Evolutionary conservation across 371 early-diverging fungal genomes (phyloP), one percentile per base, ranked within the genome.

Genomic region (Cokeromyces recurvatus): DNA sequence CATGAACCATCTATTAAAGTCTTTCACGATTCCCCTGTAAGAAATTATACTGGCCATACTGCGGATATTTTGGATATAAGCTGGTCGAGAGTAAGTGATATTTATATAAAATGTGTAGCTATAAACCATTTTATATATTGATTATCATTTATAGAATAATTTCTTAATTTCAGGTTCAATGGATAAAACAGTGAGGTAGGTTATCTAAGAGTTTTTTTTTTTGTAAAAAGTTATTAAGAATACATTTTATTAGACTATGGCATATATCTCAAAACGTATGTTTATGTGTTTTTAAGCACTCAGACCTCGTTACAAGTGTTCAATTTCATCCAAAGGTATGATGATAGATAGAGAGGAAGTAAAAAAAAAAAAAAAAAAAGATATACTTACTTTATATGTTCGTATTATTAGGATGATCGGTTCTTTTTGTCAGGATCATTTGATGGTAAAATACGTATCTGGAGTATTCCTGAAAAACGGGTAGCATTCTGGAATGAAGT

Each of bases 221-320:
- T 31, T 37, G 20, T 22, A n/a, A n/a, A n/a, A n/a, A n/a, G n/a
- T n/a, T n/a, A n/a, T n/a, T n/a, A n/a, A n/a, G n/a, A n/a, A n/a
- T n/a, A n/a, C n/a, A n/a, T n/a, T n/a, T n/a, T n/a, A n/a, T 31
- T 53, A 82, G 92, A 16, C 51, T 95, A 49, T 95, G 91, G 92
- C 93, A 95, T 63, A 57, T 86, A 12, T 74, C 72, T 23, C 67
- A 82, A 16, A 54, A 64, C 12, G 83, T 82, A 32, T 92, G 90
- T 51, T 67, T 95, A 32, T 85, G 90, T 55, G 69, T 81, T 2
- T 91, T 93, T 55, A 66, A 67, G 16, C 94, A 93, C 59, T 47
- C 66, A 12, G 91, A 90, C 59, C 78, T 82, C 17, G 92, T 93
- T 2, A 82, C 90, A 2, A 73, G 85, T 22, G 83, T 92, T 4